Percentiles rank a stretch among this genome's conserved stretches.
Conservation (phyloP, 1,284 basidiomycete genomes). For the Boletellus deceptivus region DNA sequence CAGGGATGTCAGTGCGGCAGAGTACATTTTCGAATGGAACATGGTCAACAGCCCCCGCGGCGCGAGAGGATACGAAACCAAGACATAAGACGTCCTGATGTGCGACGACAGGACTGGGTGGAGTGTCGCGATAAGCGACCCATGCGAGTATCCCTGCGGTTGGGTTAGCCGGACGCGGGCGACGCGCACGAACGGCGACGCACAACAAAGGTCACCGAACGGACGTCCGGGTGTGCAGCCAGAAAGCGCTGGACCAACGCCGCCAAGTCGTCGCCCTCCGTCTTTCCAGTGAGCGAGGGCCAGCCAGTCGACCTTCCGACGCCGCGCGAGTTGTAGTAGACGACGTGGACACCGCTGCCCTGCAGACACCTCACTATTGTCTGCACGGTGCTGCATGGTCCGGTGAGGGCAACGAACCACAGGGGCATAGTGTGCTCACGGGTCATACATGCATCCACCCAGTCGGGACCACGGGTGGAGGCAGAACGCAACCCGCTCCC, state of each 20-base stretch:
- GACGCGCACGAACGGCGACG: conserved; percentile 19
- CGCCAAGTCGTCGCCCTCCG: conserved; percentile 65
- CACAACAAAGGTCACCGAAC: conserved; percentile 54
- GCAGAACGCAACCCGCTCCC: conserved; percentile 55
- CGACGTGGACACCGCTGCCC: conserved; percentile 50
- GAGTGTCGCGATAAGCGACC: conserved; percentile 66
- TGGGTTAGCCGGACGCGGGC: not conserved
- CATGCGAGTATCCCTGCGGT: conserved; percentile 76
- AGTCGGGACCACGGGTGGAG: conserved; percentile 80
- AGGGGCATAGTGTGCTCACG: conserved; percentile 47
- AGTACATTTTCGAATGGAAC: conserved; percentile 58
- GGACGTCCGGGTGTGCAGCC: conserved; percentile 42
- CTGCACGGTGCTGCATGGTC: conserved; percentile 21
- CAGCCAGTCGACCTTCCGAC: conserved; percentile 70
- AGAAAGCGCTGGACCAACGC: conserved; percentile 58
- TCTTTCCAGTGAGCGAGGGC: conserved; percentile 65
- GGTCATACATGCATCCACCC: conserved; percentile 70
- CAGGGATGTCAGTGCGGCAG: conserved; percentile 47
- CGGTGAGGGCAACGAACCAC: not conserved
- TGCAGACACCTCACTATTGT: conserved; percentile 38
- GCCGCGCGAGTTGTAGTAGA: conserved; percentile 74
- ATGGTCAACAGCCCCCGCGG: conserved; percentile 66
- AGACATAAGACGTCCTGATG: conserved; percentile 58
- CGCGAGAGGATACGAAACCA: conserved; percentile 77
- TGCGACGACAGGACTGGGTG: conserved; percentile 49